Conservation (phyloP, 2,329 filamentous ascomycete genomes). For the Colletotrichum australisinense region DNA sequence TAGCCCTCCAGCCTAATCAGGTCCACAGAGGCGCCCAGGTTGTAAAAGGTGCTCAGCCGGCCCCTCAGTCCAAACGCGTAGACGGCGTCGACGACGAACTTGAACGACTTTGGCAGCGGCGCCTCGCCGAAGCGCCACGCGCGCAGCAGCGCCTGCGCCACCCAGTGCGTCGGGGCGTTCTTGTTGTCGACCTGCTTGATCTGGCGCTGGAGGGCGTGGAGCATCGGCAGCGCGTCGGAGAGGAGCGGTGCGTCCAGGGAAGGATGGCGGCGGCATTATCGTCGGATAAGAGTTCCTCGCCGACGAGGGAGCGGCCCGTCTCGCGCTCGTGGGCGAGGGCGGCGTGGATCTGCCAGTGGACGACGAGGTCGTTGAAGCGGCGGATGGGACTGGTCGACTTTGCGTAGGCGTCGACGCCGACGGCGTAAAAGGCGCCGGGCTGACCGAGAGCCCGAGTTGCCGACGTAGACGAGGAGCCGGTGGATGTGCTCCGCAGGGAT, state of each 20-base stretch:
- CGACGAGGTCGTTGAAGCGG: slow-evolving; percentile 70
- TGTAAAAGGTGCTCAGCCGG: slow-evolving; percentile 61
- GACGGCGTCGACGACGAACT: slow-evolving; percentile 57
- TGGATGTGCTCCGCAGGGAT: slow-evolving; percentile 44
- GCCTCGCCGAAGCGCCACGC: slow-evolving; percentile 67
- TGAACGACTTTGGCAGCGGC: slow-evolving; percentile 59
- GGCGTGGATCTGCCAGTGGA: slow-evolving; percentile 75
- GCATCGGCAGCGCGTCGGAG: slow-evolving; percentile 58
- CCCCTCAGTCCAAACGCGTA: slow-evolving; percentile 50
- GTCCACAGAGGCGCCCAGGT: slow-evolving; percentile 55
- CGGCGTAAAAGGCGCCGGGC: slow-evolving; percentile 64
- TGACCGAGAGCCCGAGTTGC: slow-evolving; percentile 62
- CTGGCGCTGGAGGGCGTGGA: slow-evolving; percentile 65
- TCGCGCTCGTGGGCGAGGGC: slow-evolving; percentile 61
- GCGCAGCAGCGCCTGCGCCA: slow-evolving; percentile 69
- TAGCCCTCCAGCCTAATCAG: slow-evolving; percentile 48
- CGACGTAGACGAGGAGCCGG: slow-evolving; percentile 53
- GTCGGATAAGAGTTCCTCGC: slow-evolving; percentile 37
- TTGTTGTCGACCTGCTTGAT: slow-evolving; percentile 54
- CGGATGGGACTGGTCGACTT: slow-evolving; percentile 76
- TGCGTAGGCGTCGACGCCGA: slow-evolving; percentile 70
- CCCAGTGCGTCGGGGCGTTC: slow-evolving; percentile 63
- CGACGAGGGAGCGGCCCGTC: slow-evolving; percentile 38
- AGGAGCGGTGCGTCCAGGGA: slow-evolving; percentile 58
- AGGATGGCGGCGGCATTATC: slow-evolving; percentile 48